Evolutionary conservation across 495 filamentous ascomycete species (phyloP).

Genomic region (Penicillium manginii): DNA sequence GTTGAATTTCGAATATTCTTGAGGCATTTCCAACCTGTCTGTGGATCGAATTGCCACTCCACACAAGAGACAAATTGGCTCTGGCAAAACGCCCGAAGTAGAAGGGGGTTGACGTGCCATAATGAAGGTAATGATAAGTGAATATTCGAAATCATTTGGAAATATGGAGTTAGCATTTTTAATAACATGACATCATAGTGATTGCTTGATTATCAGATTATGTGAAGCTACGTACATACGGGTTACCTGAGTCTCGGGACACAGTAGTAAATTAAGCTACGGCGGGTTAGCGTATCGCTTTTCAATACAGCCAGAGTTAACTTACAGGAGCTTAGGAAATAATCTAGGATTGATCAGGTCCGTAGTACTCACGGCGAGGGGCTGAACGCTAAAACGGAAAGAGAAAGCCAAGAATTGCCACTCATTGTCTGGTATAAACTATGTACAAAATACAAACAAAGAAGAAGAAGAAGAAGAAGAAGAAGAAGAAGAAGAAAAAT

Average conservation of each 20-base stretch:
- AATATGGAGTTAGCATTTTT: not conserved
- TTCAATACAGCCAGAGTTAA: not conserved
- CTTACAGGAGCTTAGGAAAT: not conserved
- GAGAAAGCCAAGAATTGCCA: not conserved
- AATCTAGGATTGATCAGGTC: not conserved
- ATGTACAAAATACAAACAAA: too few relatives aligned
- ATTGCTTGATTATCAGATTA: not conserved
- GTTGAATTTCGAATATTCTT: not conserved
- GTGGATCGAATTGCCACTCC: not conserved
- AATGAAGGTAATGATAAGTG: not conserved
- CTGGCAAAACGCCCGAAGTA: not conserved
- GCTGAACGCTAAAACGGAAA: not conserved
- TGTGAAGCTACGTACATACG: not conserved
- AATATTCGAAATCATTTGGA: not conserved
- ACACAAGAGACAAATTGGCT: not conserved
- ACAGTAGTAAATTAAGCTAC: not conserved
- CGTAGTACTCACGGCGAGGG: not conserved
- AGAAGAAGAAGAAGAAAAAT: too few relatives aligned
- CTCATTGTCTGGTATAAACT: not conserved
- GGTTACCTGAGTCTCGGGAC: not conserved
- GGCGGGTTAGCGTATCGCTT: not conserved
- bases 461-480: too few relatives aligned
- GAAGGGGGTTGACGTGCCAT: not conserved
- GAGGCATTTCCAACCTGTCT: not conserved
- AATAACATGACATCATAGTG: not conserved